Conservation (phyloP, 495 filamentous ascomycete species). For the Pseudomonodictys pantanalensis region DNA sequence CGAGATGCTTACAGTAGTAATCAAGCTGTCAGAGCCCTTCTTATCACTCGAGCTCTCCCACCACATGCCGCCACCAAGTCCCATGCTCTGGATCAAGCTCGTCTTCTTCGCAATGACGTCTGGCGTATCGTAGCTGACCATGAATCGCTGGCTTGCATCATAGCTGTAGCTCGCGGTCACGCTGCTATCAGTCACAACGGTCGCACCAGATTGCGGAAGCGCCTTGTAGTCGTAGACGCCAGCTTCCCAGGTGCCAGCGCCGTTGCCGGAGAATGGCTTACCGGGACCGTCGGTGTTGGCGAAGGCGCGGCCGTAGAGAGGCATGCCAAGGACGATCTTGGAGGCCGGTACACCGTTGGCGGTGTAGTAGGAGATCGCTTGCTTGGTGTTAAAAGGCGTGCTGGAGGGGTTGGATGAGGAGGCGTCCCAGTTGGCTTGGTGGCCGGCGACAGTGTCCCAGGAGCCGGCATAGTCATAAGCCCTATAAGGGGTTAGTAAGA, state of each 20-base stretch:
- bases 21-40: slow-evolving; percentile 40
- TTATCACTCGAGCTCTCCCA: slow-evolving; percentile 85
- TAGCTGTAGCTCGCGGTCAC: slow-evolving; percentile 69
- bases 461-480: slow-evolving; percentile 51
- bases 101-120: slow-evolving; percentile 60
- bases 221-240: slow-evolving; percentile 77
- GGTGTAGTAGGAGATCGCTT: slow-evolving; percentile 67
- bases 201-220: slow-evolving; percentile 52
- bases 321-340: slow-evolving; percentile 83
- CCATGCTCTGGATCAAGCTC: slow-evolving; percentile 58
- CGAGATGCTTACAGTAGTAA: slow-evolving; percentile 22
- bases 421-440: slow-evolving; percentile 71
- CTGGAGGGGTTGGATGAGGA: slow-evolving; percentile 51
- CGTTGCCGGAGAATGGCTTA: slow-evolving; percentile 63
- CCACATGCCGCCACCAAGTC: slow-evolving; percentile 81
- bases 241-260: slow-evolving; percentile 64
- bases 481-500: slow-evolving; percentile 6
- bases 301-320: slow-evolving; percentile 79
- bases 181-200: slow-evolving; percentile 48
- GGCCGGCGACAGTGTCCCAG: slow-evolving; percentile 69
- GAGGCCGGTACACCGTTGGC: slow-evolving; percentile 55
- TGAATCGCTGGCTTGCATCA: slow-evolving; percentile 53
- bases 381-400: slow-evolving; percentile 70
- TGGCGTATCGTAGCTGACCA: slow-evolving; percentile 74
- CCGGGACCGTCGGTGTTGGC: slow-evolving; percentile 69